phyloP scores from a whole-genome alignment of 306 rosid genomes.

The Alnus glutinosa region DNA sequence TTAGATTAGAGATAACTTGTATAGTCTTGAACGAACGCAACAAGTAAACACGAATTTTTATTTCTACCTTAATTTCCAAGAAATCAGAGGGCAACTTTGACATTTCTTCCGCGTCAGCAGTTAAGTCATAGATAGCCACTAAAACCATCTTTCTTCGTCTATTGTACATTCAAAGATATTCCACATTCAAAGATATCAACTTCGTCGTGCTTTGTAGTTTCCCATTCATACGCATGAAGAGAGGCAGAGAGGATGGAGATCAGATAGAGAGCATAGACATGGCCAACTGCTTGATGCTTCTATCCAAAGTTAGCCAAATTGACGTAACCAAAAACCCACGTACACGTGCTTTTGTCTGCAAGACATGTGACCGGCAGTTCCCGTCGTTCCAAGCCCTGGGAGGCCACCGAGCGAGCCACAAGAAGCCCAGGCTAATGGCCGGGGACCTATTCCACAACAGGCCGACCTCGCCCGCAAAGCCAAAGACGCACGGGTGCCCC shows the following conservation, averaged over 20 bases:
- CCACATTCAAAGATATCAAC: too few relatives aligned
- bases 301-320: constrained; percentile 42
- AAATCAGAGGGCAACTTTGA: too few relatives aligned
- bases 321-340: background rate
- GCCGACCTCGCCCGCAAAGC: constrained; percentile 23
- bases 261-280: background rate
- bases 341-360: constrained; percentile 54
- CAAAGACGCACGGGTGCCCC: constrained; percentile 63
- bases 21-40: too few relatives aligned
- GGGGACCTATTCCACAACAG: background rate
- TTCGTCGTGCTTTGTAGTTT: background rate
- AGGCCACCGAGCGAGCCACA: constrained; percentile 87
- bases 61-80: too few relatives aligned
- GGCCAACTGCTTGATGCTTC: constrained; percentile 52
- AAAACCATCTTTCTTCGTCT: too few relatives aligned
- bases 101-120: too few relatives aligned
- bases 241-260: constrained; percentile 33
- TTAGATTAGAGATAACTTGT: too few relatives aligned
- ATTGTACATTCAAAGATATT: too few relatives aligned
- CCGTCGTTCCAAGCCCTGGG: constrained; percentile 85
- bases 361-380: constrained; percentile 60
- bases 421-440: constrained; percentile 48
- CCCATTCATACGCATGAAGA: constrained; percentile 45
- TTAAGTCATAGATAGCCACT: too few relatives aligned
- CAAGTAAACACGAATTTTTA: too few relatives aligned